Percentiles rank a stretch among this genome's conserved stretches.
phyloP scores from a whole-genome alignment of 2,329 filamentous ascomycete species.

The Orbilia ellipsospora region DNA sequence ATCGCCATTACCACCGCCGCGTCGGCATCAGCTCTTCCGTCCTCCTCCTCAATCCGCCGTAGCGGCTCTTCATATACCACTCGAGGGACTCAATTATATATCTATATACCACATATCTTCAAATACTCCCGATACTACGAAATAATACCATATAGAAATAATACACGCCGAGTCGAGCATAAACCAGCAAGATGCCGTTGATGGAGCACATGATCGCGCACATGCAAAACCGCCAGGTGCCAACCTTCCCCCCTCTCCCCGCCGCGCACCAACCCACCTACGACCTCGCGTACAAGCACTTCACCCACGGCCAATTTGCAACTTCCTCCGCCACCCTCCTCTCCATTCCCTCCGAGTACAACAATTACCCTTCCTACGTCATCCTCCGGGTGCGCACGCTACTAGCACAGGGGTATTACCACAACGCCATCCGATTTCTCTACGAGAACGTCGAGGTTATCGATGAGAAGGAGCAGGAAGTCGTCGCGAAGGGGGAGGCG shows the following conservation, averaged over 20 bases:
- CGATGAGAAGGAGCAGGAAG: constrained; percentile 40
- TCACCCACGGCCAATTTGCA: constrained; percentile 51
- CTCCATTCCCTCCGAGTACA: constrained; percentile 44
- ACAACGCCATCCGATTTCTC: constrained; percentile 40
- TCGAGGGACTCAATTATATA: too few species aligned
- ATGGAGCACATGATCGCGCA: constrained; percentile 55
- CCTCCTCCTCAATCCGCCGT: constrained; percentile 8
- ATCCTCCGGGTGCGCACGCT: constrained; percentile 42
- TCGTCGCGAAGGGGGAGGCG: constrained; percentile 3
- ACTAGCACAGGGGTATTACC: constrained; percentile 49
- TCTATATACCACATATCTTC: too few species aligned
- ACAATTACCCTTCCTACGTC: constrained; percentile 47
- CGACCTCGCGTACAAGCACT: constrained; percentile 32
- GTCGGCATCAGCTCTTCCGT: background rate
- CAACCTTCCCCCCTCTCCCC: constrained; percentile 44
- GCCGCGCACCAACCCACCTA: constrained; percentile 40
- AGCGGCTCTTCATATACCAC: background rate
- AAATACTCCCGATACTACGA: too few species aligned
- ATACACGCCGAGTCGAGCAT: background rate
- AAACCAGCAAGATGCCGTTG: constrained; percentile 40
- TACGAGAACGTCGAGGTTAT: constrained; percentile 48
- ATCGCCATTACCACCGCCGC: background rate
- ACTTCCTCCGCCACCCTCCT: constrained; percentile 47
- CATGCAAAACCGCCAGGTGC: constrained; percentile 52
- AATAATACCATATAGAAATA: too few species aligned